A percentile compares a stretch with the other conserved stretches of the same genome.
Conservation (phyloP, 805 yeast species). For the Henningerozyma blattae region DNA sequence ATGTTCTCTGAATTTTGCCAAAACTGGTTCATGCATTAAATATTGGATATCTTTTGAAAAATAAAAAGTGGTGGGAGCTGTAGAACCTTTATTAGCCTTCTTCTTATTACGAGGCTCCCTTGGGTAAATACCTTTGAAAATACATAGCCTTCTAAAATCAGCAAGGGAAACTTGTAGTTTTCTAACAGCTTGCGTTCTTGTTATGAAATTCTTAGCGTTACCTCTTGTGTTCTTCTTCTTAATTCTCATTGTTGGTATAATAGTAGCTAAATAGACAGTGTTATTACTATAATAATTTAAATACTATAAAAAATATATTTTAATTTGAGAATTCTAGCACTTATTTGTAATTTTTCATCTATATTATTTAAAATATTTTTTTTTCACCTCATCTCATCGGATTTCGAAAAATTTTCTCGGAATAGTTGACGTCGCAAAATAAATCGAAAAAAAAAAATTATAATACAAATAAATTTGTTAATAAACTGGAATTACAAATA, state of each 20-base stretch:
- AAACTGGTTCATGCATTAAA: constrained; percentile 86
- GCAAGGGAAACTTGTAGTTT: constrained; percentile 88
- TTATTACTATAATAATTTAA: no score
- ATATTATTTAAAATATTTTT: no score
- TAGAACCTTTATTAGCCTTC: constrained; percentile 96
- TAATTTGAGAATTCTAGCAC: no score
- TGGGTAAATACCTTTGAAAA: constrained; percentile 95
- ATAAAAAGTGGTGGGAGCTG: constrained; percentile 91
- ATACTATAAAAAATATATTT: no score
- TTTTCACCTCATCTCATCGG: constrained; percentile 14
- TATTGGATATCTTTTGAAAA: constrained; percentile 91
- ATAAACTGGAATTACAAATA: no score
- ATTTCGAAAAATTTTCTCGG: constrained; percentile 3
- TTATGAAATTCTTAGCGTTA: constrained; percentile 83
- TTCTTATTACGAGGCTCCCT: constrained; percentile 92
- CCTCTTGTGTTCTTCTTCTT: constrained; percentile 79
- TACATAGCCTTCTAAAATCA: constrained; percentile 93
- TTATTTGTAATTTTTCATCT: no score
- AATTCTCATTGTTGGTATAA: constrained; percentile 43
- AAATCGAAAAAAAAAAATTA: no score
- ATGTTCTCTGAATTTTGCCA: constrained; percentile 87
- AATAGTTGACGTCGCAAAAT: no score
- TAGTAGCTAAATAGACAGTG: no score
- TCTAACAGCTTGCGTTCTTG: constrained; percentile 89
- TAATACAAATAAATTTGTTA: no score